Conservation (phyloP, 768 basidiomycete species). For the Lentinula guzmanii region DNA sequence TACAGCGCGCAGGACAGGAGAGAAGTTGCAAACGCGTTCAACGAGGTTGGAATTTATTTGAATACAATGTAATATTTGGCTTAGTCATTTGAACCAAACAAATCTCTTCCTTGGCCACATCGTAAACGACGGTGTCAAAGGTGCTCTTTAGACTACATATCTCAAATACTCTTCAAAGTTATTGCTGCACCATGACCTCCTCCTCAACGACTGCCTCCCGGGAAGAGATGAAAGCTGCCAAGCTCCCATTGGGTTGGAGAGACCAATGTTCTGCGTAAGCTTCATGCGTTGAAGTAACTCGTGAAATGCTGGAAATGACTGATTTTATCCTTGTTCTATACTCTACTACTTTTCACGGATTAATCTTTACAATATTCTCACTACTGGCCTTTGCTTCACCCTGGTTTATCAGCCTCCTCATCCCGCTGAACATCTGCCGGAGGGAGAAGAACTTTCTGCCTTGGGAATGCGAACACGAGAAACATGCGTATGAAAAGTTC, state of each 20-base stretch:
- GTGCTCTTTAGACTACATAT: background rate
- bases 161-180: background rate
- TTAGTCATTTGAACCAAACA: background rate
- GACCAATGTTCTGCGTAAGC: constrained; percentile 90
- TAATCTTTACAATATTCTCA: background rate
- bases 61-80: background rate
- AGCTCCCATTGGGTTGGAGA: constrained; percentile 78
- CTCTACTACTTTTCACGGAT: constrained; percentile 1
- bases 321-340: constrained; percentile 4
- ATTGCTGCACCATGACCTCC: constrained; percentile 46
- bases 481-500: constrained; percentile 81
- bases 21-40: too few relatives aligned
- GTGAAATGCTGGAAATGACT: background rate
- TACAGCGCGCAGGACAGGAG: too few relatives aligned
- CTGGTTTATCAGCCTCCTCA: constrained; percentile 51
- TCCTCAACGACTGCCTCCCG: constrained; percentile 78
- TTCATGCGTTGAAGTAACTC: background rate
- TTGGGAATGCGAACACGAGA: constrained; percentile 93
- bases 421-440: constrained; percentile 86
- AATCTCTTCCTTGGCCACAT: background rate
- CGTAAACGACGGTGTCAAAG: background rate
- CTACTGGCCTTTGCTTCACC: too few relatives aligned
- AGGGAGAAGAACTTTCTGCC: constrained; percentile 71
- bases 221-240: constrained; percentile 67
- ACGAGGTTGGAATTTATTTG: too few relatives aligned